phyloP scores from a whole-genome alignment of 2,329 filamentous ascomycete species.

The Mollisiaceae sp. region DNA sequence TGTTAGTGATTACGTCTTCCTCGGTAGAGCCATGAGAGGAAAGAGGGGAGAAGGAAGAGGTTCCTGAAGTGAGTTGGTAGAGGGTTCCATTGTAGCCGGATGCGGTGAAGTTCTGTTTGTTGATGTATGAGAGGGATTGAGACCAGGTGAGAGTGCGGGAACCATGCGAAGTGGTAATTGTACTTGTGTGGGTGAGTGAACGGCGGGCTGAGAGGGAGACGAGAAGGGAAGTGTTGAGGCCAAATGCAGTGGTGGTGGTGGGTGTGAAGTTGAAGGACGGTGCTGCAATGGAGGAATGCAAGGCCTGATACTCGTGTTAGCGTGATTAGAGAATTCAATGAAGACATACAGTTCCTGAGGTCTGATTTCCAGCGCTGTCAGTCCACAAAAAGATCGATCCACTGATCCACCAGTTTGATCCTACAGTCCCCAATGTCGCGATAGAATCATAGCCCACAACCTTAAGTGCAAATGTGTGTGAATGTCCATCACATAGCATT shows the following conservation, averaged over 20 bases:
- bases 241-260: slow-evolving; percentile 11
- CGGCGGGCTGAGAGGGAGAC: slow-evolving; percentile 24
- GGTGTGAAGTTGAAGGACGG: slow-evolving; percentile 25
- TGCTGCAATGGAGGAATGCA: slow-evolving; percentile 16
- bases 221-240: slow-evolving; percentile 26
- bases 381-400: slow-evolving; percentile 77
- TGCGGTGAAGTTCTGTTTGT: slow-evolving; percentile 30
- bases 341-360: slow-evolving; percentile 23
- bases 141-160: slow-evolving; percentile 26
- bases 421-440: slow-evolving; percentile 54
- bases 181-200: slow-evolving; percentile 27
- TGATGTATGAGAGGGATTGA: slow-evolving; percentile 30
- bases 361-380: slow-evolving; percentile 30
- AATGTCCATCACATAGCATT: slow-evolving; percentile 64
- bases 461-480: slow-evolving; percentile 68
- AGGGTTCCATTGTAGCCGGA: slow-evolving; percentile 31
- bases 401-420: slow-evolving; percentile 73
- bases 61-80: slow-evolving; percentile 27
- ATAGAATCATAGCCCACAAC: slow-evolving; percentile 66
- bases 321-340: background rate
- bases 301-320: slow-evolving; percentile 7
- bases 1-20: slow-evolving; percentile 17
- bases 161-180: slow-evolving; percentile 32
- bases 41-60: slow-evolving; percentile 24
- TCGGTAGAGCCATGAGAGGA: background rate